phyloP scores from a whole-genome alignment of 495 filamentous ascomycete genomes.

The Lophiostoma macrostomum region DNA sequence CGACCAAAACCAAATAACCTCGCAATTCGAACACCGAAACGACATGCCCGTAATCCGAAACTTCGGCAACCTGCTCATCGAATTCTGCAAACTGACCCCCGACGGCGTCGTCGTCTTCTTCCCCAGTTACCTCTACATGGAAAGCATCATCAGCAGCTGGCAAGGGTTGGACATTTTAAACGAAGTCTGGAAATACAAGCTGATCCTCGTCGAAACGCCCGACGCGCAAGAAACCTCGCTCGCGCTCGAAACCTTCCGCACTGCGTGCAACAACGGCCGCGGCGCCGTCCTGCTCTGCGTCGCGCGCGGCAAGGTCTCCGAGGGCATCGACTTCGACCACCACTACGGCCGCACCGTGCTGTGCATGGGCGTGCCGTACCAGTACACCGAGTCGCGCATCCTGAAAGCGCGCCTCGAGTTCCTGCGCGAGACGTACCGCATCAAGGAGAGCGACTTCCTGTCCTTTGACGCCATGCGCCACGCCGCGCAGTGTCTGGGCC shows the following conservation, averaged over 20 bases:
- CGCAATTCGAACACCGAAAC: constrained; percentile 89
- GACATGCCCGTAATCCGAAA: constrained; percentile 93
- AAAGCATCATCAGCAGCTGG: constrained; percentile 98
- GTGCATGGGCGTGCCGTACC: constrained; percentile 96
- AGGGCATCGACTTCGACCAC: constrained; percentile 99
- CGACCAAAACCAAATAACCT: constrained; percentile 88
- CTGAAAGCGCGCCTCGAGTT: constrained; percentile 96
- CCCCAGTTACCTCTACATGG: constrained; percentile 98
- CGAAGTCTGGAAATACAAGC: constrained; percentile 98
- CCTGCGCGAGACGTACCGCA: constrained; percentile 92
- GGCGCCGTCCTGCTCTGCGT: constrained; percentile 92
- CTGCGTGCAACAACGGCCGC: constrained; percentile 93
- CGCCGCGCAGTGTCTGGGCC: constrained; percentile 93
- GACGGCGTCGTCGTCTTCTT: constrained; percentile 99
- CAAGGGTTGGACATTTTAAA: constrained; percentile 96
- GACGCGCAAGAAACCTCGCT: constrained; percentile 96
- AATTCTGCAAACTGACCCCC: constrained; percentile 90
- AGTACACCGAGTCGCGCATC: constrained; percentile 97
- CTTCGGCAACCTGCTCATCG: constrained; percentile 86
- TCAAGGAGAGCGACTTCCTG: constrained; percentile 94
- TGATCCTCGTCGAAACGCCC: constrained; percentile 96
- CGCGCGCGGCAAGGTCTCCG: constrained; percentile 92
- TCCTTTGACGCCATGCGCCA: constrained; percentile 99
- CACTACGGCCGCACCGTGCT: constrained; percentile 96
- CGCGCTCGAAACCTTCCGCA: constrained; percentile 93